A percentile compares a stretch with the other conserved stretches of the same genome.
Evolutionary conservation across 345 rosid genomes (phyloP).

Genomic region (Conringia planisiliqua): DNA sequence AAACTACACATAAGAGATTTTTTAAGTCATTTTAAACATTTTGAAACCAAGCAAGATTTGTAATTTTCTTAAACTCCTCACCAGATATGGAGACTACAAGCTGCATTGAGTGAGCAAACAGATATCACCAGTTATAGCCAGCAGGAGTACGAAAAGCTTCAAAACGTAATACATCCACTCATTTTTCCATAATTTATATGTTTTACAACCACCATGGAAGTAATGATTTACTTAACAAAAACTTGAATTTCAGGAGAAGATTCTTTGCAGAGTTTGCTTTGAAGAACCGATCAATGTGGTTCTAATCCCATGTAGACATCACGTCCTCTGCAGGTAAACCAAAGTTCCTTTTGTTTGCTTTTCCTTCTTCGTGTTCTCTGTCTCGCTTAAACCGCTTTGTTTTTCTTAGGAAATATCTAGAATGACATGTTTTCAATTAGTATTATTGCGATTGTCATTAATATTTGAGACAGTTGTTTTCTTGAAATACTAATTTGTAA

Average conservation of each 20-base stretch:
- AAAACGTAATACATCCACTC: slow-evolving; percentile 47
- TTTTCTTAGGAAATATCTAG: neutral
- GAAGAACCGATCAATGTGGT: slow-evolving; percentile 76
- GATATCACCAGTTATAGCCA: slow-evolving; percentile 66
- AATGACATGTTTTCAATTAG: neutral
- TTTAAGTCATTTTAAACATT: neutral
- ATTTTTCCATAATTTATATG: neutral
- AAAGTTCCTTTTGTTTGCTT: neutral
- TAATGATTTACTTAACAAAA: slow-evolving; percentile 8
- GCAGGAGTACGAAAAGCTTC: slow-evolving; percentile 82
- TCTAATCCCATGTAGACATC: slow-evolving; percentile 87
- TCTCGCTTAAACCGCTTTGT: neutral
- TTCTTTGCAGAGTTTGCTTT: slow-evolving; percentile 82
- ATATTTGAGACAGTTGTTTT: neutral
- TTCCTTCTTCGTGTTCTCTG: neutral
- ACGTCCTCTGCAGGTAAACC: slow-evolving; percentile 72
- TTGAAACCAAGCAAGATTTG: neutral
- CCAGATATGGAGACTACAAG: slow-evolving; percentile 77
- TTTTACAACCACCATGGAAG: neutral
- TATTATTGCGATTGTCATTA: neutral
- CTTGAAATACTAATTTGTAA: neutral
- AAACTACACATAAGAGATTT: neutral
- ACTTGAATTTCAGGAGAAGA: slow-evolving; percentile 63
- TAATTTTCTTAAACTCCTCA: neutral
- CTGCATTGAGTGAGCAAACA: slow-evolving; percentile 66